Evolutionary conservation across 768 basidiomycete species (phyloP), one percentile per base, ranked within the genome.

Genomic region (Steccherinum ochraceum): DNA sequence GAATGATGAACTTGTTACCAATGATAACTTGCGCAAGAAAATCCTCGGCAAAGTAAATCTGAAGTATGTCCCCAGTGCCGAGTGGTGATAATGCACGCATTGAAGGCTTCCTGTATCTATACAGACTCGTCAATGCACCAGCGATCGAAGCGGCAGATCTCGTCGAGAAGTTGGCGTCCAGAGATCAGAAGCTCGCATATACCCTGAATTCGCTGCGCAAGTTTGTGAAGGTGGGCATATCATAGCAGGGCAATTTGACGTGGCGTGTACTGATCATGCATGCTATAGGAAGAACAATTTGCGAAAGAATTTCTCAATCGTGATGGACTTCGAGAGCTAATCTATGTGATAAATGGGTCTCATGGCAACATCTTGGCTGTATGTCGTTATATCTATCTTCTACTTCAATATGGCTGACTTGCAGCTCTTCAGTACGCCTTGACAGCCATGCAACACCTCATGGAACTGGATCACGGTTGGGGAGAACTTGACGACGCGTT

Each of bases 321-420:
- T 27, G 77, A 83, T 53, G 93, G 93, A 1, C 70, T 93, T 26
- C 63, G 68, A 25, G 81, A 86, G 57, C 74, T 96, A 13, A 80
- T 89, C 25, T 73, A 77, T 24, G 78, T 89, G 35, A 87, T 93
- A 53, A 72, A 76, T 50, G 67, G 67, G 2, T 76, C 75, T 16
- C 79, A 83, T 49, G 92, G 93, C 30, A 96, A 96, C 63, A 86
- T 83, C 1, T 80, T 95, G 35, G 92, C 93, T 40, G 89, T 92
- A 57, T 62, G 75, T 73, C 24, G 27, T 20, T 5, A 10, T 23
- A 18, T 18, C 23, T 30, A 43, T 41, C 5, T 42, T 12, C 12
- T 35, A 4, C 40, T 20, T 3, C 16, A 3, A 47, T 11, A 3
- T 23, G 2, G 21, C 30, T 24, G 2, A 20, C 23, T 46, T 44